A percentile compares a stretch with the other conserved stretches of the same genome.
phyloP scores from a whole-genome alignment of 192 early-diverging fungal genomes.

The Linnemannia hyalina region DNA sequence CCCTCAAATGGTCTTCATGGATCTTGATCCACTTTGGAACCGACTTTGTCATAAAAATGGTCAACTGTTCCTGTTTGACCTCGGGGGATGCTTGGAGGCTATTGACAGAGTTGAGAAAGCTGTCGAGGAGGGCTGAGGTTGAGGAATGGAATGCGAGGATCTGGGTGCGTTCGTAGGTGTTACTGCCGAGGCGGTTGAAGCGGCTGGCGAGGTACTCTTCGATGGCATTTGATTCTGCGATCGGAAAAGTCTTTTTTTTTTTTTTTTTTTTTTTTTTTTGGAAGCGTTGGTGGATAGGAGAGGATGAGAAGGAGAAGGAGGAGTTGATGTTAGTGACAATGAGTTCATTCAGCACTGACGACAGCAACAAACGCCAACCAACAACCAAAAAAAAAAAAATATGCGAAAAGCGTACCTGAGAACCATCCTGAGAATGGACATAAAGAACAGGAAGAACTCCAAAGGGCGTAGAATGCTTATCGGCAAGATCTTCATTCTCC shows the following conservation, averaged over 20 bases:
- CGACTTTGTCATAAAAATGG: not conserved
- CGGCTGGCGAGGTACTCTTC: slow-evolving; percentile 28
- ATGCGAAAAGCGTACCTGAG: slow-evolving; percentile 23
- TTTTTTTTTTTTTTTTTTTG: no score
- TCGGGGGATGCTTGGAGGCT: slow-evolving; percentile 10
- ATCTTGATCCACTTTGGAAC: slow-evolving; percentile 38
- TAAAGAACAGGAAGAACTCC: slow-evolving; percentile 47
- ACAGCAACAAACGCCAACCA: no score
- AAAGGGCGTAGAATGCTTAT: slow-evolving; percentile 41
- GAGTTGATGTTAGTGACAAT: not conserved
- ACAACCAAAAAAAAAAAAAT: not conserved
- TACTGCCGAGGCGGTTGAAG: slow-evolving; percentile 17
- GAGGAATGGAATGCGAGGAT: slow-evolving; percentile 27
- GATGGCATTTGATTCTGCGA: slow-evolving; percentile 35
- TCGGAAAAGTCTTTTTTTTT: slow-evolving; percentile 16
- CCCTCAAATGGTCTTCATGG: slow-evolving; percentile 43
- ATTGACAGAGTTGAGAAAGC: not conserved
- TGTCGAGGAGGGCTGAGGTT: slow-evolving; percentile 14
- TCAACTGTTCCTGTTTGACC: slow-evolving; percentile 23
- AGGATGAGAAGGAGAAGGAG: not conserved
- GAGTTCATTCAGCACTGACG: no score
- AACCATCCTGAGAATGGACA: slow-evolving; percentile 40
- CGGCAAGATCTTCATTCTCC: slow-evolving; percentile 28
- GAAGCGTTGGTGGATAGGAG: not conserved
- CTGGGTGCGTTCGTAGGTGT: slow-evolving; percentile 24